Evolutionary conservation across 371 early-diverging fungal genomes (phyloP).

Genomic region (Mortierella sp.): DNA sequence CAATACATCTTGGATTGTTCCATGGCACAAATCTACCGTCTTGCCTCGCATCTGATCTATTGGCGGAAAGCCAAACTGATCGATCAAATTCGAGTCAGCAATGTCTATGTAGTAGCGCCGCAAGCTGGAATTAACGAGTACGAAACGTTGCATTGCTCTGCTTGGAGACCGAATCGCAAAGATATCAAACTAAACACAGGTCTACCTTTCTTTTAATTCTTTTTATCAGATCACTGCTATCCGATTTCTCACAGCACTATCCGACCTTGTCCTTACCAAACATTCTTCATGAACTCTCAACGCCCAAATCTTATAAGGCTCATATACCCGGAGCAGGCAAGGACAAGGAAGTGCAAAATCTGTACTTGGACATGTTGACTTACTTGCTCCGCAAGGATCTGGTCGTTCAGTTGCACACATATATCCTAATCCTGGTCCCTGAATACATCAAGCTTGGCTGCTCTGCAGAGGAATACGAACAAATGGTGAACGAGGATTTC

Average conservation of each 20-base stretch:
- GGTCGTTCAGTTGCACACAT: slow-evolving; percentile 87
- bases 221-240: slow-evolving; percentile 53
- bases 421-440: slow-evolving; percentile 74
- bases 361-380: slow-evolving; percentile 85
- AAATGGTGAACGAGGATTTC: slow-evolving; percentile 31
- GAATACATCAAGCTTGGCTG: slow-evolving; percentile 62
- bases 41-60: slow-evolving; percentile 91
- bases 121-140: slow-evolving; percentile 71
- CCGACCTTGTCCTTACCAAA: slow-evolving; percentile 76
- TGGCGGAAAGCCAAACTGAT: slow-evolving; percentile 92
- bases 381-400: slow-evolving; percentile 82
- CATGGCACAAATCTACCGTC: slow-evolving; percentile 86
- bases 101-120: slow-evolving; percentile 84
- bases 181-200: too few relatives aligned
- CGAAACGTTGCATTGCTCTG: too few relatives aligned
- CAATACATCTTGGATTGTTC: slow-evolving; percentile 88
- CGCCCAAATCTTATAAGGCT: slow-evolving; percentile 75
- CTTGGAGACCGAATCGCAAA: too few relatives aligned
- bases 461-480: slow-evolving; percentile 59
- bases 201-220: neutral
- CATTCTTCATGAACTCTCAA: slow-evolving; percentile 77
- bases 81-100: slow-evolving; percentile 79
- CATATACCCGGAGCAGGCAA: slow-evolving; percentile 63
- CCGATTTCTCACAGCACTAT: slow-evolving; percentile 72
- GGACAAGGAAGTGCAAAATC: slow-evolving; percentile 69